Base-by-base conservation (phyloP, 768 basidiomycete species). In the Daedaleopsis sinensis region DNA sequence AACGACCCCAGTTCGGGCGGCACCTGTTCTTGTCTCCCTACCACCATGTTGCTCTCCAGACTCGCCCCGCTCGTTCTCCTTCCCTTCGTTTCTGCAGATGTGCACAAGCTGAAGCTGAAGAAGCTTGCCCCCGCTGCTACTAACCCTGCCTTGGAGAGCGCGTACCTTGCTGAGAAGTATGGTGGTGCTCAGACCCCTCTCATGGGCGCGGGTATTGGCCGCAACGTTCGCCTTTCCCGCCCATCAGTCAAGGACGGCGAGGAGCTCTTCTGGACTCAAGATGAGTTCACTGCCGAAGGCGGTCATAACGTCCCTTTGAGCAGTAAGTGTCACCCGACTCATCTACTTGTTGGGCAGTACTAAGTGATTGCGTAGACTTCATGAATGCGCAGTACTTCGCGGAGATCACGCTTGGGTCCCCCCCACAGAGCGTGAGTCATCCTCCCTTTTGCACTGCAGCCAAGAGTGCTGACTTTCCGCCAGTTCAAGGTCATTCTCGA, bases 321-420 rank as follows among this genome's bases (percentile, higher is more conserved):
- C 70, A 97, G 96, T 96, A 69, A 64, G 92, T 66, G 7, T 36
- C 15, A 24, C 16, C 10, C 13, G 13, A n/a, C 12, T 6, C 48
- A 23, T 36, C 27, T n/a, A 0, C 46, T 44, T 42, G 11, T 58
- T 52, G 36, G 27, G 27, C 46, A 15, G 27, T 39, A 13, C 42
- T n/a, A 27, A 58, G 50, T 49, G 64, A 57, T 21, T 47, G 56
- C 21, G 58, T 23, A 97, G 96, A 98, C 81, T 98, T 93, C 78
- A 87, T 96, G 88, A 98, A 98, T 73, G 96, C 97, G 38, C 96
- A 99, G 74, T 98, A 99, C 77, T 99, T 84, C 72, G 84, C 94
- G 19, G 91, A 94, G 64, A 96, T 98, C 62, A 71, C 80, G 1
- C 73, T 98, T 57, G 96, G 96, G 16, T 83, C 80, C 0, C 96